Evolutionary conservation across 2,329 filamentous ascomycete genomes (phyloP).

Genomic region (Stachybotrys chlorohalonatus): DNA sequence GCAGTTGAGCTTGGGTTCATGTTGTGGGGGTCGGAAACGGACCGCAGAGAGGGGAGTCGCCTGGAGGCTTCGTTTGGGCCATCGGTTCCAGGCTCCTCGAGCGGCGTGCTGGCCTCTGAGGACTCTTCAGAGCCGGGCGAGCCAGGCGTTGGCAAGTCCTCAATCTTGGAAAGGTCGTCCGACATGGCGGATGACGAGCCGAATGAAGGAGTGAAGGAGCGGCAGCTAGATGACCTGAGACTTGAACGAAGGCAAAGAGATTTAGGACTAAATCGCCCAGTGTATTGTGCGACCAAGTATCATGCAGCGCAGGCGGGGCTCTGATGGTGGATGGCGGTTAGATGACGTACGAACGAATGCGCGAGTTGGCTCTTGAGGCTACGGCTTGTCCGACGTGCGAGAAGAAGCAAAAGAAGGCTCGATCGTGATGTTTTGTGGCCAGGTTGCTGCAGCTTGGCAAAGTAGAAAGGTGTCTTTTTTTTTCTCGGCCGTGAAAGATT

Average conservation of each 20-base stretch:
- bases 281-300: background rate
- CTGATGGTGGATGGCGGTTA: background rate
- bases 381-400: background rate
- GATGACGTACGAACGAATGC: background rate
- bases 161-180: constrained; percentile 30
- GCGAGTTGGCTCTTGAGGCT: background rate
- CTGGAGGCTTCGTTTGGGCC: constrained; percentile 29
- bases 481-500: too few relatives aligned
- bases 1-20: constrained; percentile 84
- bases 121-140: constrained; percentile 37
- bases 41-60: constrained; percentile 50
- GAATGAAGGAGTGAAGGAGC: background rate
- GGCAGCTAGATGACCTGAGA: background rate
- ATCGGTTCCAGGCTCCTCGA: constrained; percentile 28
- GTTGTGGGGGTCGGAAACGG: constrained; percentile 47
- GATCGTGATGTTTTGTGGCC: background rate
- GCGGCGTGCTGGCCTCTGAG: constrained; percentile 39
- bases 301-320: background rate
- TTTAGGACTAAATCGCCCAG: background rate
- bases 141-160: constrained; percentile 24
- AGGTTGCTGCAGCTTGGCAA: background rate
- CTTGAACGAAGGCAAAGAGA: background rate
- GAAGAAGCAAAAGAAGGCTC: background rate
- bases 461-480: too few relatives aligned
- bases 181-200: constrained; percentile 30